Percentiles rank a stretch among this genome's conserved stretches.
phyloP scores from a whole-genome alignment of 768 basidiomycete genomes.

The Kwoniella dendrophila region DNA sequence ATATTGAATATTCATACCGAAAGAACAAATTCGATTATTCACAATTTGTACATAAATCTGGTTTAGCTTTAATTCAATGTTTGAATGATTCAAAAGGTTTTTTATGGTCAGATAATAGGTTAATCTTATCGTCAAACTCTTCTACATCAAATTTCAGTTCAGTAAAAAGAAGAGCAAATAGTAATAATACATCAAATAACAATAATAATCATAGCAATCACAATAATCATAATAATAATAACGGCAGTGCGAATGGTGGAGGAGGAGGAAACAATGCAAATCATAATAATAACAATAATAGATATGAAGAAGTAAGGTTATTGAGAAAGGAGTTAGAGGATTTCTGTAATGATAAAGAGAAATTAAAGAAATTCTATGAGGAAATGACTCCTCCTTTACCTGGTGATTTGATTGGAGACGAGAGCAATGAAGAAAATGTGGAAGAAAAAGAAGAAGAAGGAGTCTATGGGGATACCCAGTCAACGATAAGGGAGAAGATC shows the following conservation, averaged over 20 bases:
- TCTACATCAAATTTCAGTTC: not conserved
- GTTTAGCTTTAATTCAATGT: slow-evolving; percentile 87
- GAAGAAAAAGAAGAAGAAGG: not conserved
- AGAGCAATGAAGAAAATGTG: not conserved
- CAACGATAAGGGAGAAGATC: slow-evolving; percentile 3
- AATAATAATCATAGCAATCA: not conserved
- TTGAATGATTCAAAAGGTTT: slow-evolving; percentile 77
- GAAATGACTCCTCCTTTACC: slow-evolving; percentile 66
- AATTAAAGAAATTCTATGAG: slow-evolving; percentile 70
- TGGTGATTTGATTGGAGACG: slow-evolving; percentile 9
- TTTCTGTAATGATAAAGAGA: slow-evolving; percentile 67
- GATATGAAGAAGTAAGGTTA: slow-evolving; percentile 65
- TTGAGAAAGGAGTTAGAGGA: slow-evolving; percentile 65
- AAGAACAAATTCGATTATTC: slow-evolving; percentile 70
- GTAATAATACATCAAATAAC: not conserved
- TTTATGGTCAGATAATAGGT: slow-evolving; percentile 82
- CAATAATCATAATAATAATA: not conserved
- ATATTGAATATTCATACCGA: slow-evolving; percentile 87
- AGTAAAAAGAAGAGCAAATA: not conserved
- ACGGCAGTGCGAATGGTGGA: not conserved
- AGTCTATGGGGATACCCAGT: not conserved
- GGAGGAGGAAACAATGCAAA: slow-evolving; percentile 58
- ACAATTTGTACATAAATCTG: slow-evolving; percentile 88
- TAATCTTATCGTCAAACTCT: slow-evolving; percentile 56
- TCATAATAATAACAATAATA: slow-evolving; percentile 45